Evolutionary conservation across 2,329 filamentous ascomycete genomes (phyloP), one percentile per base, ranked within the genome.

Genomic region (Diaporthe sp.): DNA sequence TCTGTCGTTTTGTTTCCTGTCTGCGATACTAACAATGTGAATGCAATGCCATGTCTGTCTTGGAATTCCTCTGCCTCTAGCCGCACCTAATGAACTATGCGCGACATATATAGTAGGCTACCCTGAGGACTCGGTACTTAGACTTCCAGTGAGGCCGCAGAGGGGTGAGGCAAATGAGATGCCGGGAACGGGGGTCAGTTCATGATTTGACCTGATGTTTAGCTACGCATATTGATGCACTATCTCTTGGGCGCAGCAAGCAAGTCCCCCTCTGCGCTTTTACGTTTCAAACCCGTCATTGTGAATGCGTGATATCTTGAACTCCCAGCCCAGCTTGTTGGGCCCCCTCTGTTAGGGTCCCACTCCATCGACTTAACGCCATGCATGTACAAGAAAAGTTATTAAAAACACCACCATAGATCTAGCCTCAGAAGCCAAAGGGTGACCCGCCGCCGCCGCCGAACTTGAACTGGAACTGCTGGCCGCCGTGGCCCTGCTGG

Each of bases 401-500:
- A 34, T 42, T 34, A 51, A 44, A 60, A 60, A 61, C 9, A 63
- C 22, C 15, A 44, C 34, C 22, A 39, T 34, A 58, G n/a, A 58
- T 47, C 22, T 61, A 71, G 20, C 6, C 55, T 70, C 73, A 74
- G 73, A 77, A 75, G 63, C 82, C 84, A 76, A 88, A 86, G 1
- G 86, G 85, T 77, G 87, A 86, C 3, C 84, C 83, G 77, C 84
- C 84, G 9, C 83, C 84, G 17, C 82, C 82, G 9, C 85, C 84
- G 61, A 86, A 91, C 77, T 91, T 88, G 84, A 90, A 90, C 77
- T 89, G 80, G 20, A 79, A 79, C 25, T 79, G 78, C 57, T 81
- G 80, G 17, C 87, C 86, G 44, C 82, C 85, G 39, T 86, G 85
- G 3, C 80, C 87, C 78, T 90, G 88, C 78, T 90, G 88, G 84